phyloP scores from a whole-genome alignment of 78 protist genomes.

The Tieghemostelium lacteum region DNA sequence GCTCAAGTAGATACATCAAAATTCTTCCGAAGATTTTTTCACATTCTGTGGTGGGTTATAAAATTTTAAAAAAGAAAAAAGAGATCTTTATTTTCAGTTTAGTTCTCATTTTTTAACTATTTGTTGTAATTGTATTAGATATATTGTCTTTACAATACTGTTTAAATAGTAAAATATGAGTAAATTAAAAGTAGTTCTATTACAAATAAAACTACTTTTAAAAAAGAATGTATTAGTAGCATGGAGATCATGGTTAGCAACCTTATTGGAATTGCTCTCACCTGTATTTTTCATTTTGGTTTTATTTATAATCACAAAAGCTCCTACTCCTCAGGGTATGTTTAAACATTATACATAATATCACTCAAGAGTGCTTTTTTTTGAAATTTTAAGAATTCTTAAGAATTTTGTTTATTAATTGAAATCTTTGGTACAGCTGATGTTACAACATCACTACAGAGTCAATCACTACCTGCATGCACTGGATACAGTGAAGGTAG shows the following conservation, averaged over 20 bases:
- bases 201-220: slow-evolving; percentile 44
- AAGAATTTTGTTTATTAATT: not conserved
- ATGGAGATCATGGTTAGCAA: slow-evolving; percentile 26
- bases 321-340: slow-evolving; percentile 15
- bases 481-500: slow-evolving; percentile 30
- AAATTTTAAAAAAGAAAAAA: too few relatives aligned
- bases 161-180: too few relatives aligned
- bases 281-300: slow-evolving; percentile 57
- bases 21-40: too few relatives aligned
- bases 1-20: too few relatives aligned
- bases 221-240: slow-evolving; percentile 71
- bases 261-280: slow-evolving; percentile 39
- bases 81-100: too few relatives aligned
- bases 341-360: not conserved
- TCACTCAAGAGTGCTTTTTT: not conserved
- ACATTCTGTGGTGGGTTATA: too few relatives aligned
- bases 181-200: too few relatives aligned
- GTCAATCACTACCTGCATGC: slow-evolving; percentile 26
- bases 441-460: not conserved
- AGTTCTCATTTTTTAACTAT: too few relatives aligned
- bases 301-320: slow-evolving; percentile 34
- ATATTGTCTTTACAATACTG: too few relatives aligned
- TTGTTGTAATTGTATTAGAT: too few relatives aligned
- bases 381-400: not conserved
- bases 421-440: not conserved